Base-by-base conservation (phyloP, 1,284 basidiomycete genomes). In the Apiotrichum sp. region DNA sequence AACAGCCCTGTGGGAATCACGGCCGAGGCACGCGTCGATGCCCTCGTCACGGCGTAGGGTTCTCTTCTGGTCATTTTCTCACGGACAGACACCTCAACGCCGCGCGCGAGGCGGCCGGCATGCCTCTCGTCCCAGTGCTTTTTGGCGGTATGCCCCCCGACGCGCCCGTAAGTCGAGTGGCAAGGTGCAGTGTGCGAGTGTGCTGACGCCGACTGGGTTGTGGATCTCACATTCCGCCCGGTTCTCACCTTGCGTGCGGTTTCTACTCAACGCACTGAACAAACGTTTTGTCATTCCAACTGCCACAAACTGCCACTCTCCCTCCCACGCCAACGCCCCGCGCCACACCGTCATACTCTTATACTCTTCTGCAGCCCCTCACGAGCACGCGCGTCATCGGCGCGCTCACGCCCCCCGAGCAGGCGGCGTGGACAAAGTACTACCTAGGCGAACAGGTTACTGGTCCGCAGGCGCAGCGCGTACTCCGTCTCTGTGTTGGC, bases 371-470 rank as follows among this genome's bases (percentile, higher is more conserved):
- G 2, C 40, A 53, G 52, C 11, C 52, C 32, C 46, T 53, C 52
- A 41, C 52, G 7, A 43, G 46, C 6, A 22, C 34, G 39, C 34
- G 46, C 5, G 40, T 38, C 14, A 53, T 53, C 40, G 22, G 33
- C 9, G 33, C 39, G 11, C 52, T 53, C 33, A 36, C 52, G n/a
- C 5, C 47, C 32, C 33, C 47, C 35, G 32, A 47, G 31, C 45
- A 40, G 13, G 45, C 47, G 29, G 47, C 52, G 5, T 53, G 52
- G 52, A 46, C 39, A 4, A 46, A 32, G 7, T 53, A 48, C 40
- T 53, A 53, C 22, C 32, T 53, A 32, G 52, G 52, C 39, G 11
- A 39, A 10, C 29, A 35, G 45, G 52, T 53, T 2, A 43, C 38
- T 16, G 33, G 40, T 2, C 35, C 38, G 4, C 29, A 35, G 32